phyloP scores from a whole-genome alignment of 805 yeast genomes.

The Wickerhamomyces chambardii region DNA sequence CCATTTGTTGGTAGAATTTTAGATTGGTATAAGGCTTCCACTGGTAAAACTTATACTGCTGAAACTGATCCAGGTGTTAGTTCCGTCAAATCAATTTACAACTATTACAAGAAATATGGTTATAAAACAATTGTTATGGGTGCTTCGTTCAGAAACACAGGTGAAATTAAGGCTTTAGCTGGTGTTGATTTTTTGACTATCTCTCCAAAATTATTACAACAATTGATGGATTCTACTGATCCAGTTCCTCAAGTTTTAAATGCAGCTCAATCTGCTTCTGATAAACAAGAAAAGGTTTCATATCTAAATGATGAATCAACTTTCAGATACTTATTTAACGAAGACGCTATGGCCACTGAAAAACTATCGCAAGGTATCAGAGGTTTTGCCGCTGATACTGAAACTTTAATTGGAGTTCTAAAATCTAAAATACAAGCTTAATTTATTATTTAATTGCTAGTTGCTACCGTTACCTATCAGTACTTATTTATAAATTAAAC shows the following conservation, averaged over 20 bases:
- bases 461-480: no score
- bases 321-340: slow-evolving; percentile 88
- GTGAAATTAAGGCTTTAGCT: slow-evolving; percentile 93
- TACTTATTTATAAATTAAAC: background rate
- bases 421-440: slow-evolving; percentile 44
- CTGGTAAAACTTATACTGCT: slow-evolving; percentile 79
- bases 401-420: slow-evolving; percentile 61
- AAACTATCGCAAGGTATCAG: slow-evolving; percentile 98
- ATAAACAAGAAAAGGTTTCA: slow-evolving; percentile 59
- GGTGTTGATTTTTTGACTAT: slow-evolving; percentile 97
- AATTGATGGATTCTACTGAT: slow-evolving; percentile 69
- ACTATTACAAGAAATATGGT: slow-evolving; percentile 96
- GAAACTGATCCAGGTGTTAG: slow-evolving; percentile 93
- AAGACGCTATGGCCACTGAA: slow-evolving; percentile 98
- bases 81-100: slow-evolving; percentile 82
- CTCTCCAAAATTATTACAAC: slow-evolving; percentile 87
- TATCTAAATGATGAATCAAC: slow-evolving; percentile 79
- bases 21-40: slow-evolving; percentile 94
- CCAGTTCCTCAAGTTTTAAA: slow-evolving; percentile 78
- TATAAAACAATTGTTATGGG: slow-evolving; percentile 99
- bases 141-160: slow-evolving; percentile 97
- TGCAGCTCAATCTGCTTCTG: slow-evolving; percentile 49
- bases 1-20: slow-evolving; percentile 99
- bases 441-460: no score
- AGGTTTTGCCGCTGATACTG: slow-evolving; percentile 90